phyloP scores from a whole-genome alignment of 2,329 filamentous ascomycete species.

The Pseudogymnoascus destructans region DNA sequence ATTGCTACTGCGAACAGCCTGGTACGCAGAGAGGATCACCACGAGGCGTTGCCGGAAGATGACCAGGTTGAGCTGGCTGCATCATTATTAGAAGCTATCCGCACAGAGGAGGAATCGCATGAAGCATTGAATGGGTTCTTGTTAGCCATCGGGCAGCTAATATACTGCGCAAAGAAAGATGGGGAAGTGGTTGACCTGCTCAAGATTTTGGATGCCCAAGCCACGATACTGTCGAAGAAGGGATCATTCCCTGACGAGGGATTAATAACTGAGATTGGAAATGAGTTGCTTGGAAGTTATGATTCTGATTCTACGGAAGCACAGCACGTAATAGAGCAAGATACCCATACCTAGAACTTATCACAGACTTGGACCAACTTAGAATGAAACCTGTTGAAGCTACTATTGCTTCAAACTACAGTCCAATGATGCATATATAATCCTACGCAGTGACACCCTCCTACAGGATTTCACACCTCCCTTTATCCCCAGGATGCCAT shows the following conservation, averaged over 20 bases:
- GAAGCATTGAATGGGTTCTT: conserved; percentile 70
- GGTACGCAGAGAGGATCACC: conserved; percentile 42
- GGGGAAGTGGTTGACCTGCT: conserved; percentile 74
- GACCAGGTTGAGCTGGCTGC: conserved; percentile 74
- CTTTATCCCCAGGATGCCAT: neutral
- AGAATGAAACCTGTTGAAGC: neutral
- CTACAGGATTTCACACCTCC: neutral
- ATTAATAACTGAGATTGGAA: conserved; percentile 39
- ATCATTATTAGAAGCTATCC: conserved; percentile 61
- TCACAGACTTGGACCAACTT: neutral
- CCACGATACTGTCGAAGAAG: conserved; percentile 46
- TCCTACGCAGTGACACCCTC: neutral
- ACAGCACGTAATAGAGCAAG: neutral
- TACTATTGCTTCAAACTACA: conserved; percentile 1
- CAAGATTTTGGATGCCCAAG: conserved; percentile 60
- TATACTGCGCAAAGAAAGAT: conserved; percentile 55
- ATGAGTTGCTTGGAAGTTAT: conserved; percentile 30
- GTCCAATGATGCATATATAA: neutral
- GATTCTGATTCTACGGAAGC: neutral
- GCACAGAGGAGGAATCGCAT: conserved; percentile 42
- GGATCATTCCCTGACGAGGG: conserved; percentile 42
- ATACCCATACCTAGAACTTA: conserved; percentile 3
- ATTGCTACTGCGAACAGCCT: conserved; percentile 58
- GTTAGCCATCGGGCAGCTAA: conserved; percentile 60
- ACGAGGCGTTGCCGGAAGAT: conserved; percentile 48